Evolutionary conservation across 1,284 basidiomycete species (phyloP), one percentile per base, ranked within the genome.

Genomic region (Cerioporus squamosus): DNA sequence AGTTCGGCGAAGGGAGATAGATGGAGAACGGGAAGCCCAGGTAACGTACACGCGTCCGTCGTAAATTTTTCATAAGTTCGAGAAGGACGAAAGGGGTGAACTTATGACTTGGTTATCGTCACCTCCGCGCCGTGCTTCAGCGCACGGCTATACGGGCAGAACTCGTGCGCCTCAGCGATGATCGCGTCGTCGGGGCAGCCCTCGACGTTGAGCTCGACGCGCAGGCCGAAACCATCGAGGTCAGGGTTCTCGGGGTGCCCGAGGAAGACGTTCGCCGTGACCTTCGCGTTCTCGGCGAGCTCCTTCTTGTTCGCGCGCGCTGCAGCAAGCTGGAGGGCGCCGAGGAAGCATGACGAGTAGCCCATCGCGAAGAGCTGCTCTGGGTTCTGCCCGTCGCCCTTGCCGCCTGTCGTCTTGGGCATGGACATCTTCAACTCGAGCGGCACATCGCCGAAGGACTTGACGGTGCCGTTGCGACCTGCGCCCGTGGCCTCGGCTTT

Each of bases 121-220:
- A 90, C 83, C 36, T 80, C 77, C 6, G 77, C 75, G 10, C 85
- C 86, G 58, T 85, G 78, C 36, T 72, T 75, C 61, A 89, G 71
- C 7, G 84, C 82, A 53, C 87, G 85, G 59, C 87, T 89, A 65
- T 90, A 91, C 4, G 89, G 87, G 68, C 88, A 90, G 61, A 83
- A 78, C 88, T 83, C 84, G 68, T 91, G 89, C n/a, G 82, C 88
- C 36, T 84, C 84, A 56, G 83, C 74, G 53, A 91, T 77, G 51
- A 91, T 72, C 36, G 72, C 74, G 29, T 89, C 84, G 57, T 90
- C 85, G 40, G 85, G 79, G n/a, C 87, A 79, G 15, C 86, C 86
- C 59, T 86, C 82, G 1, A 89, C 86, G 57, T 80, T 80, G 66
- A 91, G 79, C 63, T 88, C 84, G 22, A 88, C 88, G 3, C 79